Evolutionary conservation across 306 rosid genomes (phyloP).

Genomic region (Medicago arabica): DNA sequence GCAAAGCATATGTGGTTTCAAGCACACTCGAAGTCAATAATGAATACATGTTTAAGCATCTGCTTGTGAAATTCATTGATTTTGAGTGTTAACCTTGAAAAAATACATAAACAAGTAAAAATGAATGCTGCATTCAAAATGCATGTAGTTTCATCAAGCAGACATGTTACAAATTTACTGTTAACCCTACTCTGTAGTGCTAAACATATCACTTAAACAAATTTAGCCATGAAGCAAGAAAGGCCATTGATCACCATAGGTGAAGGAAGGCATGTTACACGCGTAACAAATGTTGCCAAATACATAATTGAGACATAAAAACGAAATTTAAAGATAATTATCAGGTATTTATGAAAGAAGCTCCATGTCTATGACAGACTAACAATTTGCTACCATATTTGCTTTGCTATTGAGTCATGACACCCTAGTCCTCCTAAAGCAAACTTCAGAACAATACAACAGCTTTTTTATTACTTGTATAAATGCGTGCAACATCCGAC

Average conservation of each 20-base stretch:
- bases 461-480: constrained; percentile 44
- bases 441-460: constrained; percentile 43
- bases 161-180: constrained; percentile 11
- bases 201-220: constrained; percentile 15
- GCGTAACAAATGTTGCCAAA: not conserved
- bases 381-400: constrained; percentile 29
- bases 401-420: not conserved
- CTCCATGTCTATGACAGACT: constrained; percentile 24
- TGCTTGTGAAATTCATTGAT: constrained; percentile 23
- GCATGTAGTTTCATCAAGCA: constrained; percentile 24
- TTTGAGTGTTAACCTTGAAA: constrained; percentile 9
- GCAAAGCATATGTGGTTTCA: not conserved
- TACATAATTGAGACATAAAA: constrained; percentile 38
- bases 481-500: constrained; percentile 44
- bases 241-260: constrained; percentile 13
- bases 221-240: constrained; percentile 32
- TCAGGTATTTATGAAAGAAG: constrained; percentile 38
- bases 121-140: constrained; percentile 23
- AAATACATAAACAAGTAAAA: constrained; percentile 12
- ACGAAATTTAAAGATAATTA: constrained; percentile 41
- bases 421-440: constrained; percentile 40
- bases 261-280: constrained; percentile 15
- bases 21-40: constrained; percentile 9
- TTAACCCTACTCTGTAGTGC: constrained; percentile 18
- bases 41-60: constrained; percentile 15